Evolutionary conservation across 2,329 filamentous ascomycete species (phyloP), one percentile per base, ranked within the genome.

Genomic region (Helicocarpus griseus): DNA sequence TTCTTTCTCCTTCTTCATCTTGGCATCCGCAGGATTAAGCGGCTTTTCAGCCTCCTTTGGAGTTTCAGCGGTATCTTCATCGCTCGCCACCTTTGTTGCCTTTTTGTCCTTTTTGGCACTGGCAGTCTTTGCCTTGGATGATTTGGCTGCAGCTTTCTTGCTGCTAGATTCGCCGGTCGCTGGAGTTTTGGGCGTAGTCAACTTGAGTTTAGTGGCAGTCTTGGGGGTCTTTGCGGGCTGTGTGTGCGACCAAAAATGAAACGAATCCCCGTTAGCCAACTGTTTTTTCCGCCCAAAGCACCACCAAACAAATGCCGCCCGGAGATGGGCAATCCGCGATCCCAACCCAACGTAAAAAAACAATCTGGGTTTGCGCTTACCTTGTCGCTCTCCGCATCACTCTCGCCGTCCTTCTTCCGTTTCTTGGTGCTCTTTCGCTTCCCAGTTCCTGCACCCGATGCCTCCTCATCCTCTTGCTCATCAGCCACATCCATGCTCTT

Each of bases 391-490:
- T 94, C 89, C 13, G 82, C 86, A 50, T 83, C 80, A 54, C 75
- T 77, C 36, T 80, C 81, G 1, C 70, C 73, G 21, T 74, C 76
- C 63, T 88, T 85, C 79, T 95, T 95, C 61, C 89, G 85, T 78
- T 95, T 95, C 79, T 86, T 87, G 6, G 71, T 71, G 47, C 71
- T 71, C 64, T 79, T 79, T 5, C 77, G 64, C 63, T 77, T 77
- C 67, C 78, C 78, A 54, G 72, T 68, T 22, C 68, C 61, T 24
- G 64, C 75, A 24, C 73, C 73, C 58, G 58, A 71, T 65, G 71
- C 77, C 53, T 79, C 78, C 24, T 84, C 81, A 31, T 79, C 76
- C 33, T 78, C 77, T 7, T 67, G 69, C 21, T 77, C 78, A 44
- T 75, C 75, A 7, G 68, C 73, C 53, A 73, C 68, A 21, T 68